Percentiles rank a stretch among this genome's conserved stretches.
These are phyloP conservation scores for Adiantum capillusveneris DNA, from an alignment of 75 land plant genomes.

Conservation along the genomic window DNA sequence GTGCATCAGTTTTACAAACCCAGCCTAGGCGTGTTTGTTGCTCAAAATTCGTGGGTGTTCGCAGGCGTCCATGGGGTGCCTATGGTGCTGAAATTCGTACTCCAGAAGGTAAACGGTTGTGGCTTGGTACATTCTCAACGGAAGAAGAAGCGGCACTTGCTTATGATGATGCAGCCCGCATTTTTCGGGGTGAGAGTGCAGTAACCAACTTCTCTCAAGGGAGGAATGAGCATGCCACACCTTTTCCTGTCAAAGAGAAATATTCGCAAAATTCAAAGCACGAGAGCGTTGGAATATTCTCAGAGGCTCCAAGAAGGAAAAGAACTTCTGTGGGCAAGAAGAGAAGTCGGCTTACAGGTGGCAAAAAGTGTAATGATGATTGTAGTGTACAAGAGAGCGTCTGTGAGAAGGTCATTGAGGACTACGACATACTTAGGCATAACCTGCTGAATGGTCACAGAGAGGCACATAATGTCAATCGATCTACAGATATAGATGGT, in stretches of 20 bases:
- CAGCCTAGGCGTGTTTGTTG: slow-evolving; percentile 16
- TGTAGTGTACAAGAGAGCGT: neutral
- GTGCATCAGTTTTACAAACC: neutral
- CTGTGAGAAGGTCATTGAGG: neutral
- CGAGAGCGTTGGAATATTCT: slow-evolving; percentile 1
- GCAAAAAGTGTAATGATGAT: too few relatives aligned
- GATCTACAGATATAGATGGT: neutral
- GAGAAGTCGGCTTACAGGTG: neutral
- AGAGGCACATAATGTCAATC: neutral
- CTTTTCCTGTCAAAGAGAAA: slow-evolving; percentile 3
- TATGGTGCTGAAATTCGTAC: slow-evolving; percentile 52
- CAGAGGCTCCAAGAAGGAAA: slow-evolving; percentile 15
- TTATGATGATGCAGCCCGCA: slow-evolving; percentile 34
- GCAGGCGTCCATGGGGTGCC: slow-evolving; percentile 52
- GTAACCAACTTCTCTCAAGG: slow-evolving; percentile 28
- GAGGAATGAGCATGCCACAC: neutral
- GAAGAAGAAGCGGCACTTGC: slow-evolving; percentile 38
- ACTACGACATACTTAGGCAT: too few relatives aligned
- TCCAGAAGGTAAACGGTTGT: slow-evolving; percentile 35
- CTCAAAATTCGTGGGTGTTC: slow-evolving; percentile 33
- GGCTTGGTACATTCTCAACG: slow-evolving; percentile 40
- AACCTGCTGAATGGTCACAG: neutral
- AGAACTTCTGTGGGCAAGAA: slow-evolving; percentile 6
- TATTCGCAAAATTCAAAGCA: neutral
- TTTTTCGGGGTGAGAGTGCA: slow-evolving; percentile 32